Conservation (phyloP, 768 basidiomycete species). For the Auriscalpium vulgare region DNA sequence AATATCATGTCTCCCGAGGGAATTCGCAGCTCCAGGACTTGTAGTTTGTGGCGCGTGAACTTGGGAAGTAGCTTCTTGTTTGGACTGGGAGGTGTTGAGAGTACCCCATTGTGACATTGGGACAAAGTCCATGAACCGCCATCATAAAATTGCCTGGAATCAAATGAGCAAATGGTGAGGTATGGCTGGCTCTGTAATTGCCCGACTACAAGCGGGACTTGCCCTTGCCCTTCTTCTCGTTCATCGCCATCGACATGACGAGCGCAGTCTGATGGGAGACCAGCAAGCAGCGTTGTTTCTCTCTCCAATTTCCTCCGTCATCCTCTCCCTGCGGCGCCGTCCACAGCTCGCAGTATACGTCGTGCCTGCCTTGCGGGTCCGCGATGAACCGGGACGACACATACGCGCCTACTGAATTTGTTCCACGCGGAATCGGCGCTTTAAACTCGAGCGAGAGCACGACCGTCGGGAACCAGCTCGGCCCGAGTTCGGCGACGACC, state of each 20-base stretch:
- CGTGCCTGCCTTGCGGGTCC: slow-evolving; percentile 49
- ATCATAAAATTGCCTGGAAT: too few relatives aligned
- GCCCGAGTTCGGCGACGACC: neutral
- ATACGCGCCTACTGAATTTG: slow-evolving; percentile 51
- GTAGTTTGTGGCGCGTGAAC: too few relatives aligned
- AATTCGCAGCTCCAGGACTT: too few relatives aligned
- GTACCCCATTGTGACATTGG: too few relatives aligned
- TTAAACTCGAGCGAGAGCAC: slow-evolving; percentile 57
- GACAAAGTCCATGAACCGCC: too few relatives aligned
- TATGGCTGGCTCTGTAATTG: too few relatives aligned
- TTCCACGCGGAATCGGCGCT: slow-evolving; percentile 37
- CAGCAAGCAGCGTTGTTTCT: slow-evolving; percentile 53
- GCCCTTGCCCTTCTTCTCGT: slow-evolving; percentile 1
- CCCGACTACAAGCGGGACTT: too few relatives aligned
- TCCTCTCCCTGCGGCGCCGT: slow-evolving; percentile 36
- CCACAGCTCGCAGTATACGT: slow-evolving; percentile 56
- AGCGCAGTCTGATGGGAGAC: slow-evolving; percentile 56
- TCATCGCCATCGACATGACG: slow-evolving; percentile 27
- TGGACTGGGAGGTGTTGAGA: too few relatives aligned
- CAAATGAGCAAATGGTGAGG: too few relatives aligned
- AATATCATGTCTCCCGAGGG: too few relatives aligned
- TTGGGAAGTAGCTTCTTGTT: too few relatives aligned
- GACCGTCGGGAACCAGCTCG: slow-evolving; percentile 49
- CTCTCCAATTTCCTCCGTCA: slow-evolving; percentile 46
- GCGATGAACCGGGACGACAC: slow-evolving; percentile 43